Evolutionary conservation across 2,329 filamentous ascomycete genomes (phyloP).

Genomic region (Lachnellula willkommii): DNA sequence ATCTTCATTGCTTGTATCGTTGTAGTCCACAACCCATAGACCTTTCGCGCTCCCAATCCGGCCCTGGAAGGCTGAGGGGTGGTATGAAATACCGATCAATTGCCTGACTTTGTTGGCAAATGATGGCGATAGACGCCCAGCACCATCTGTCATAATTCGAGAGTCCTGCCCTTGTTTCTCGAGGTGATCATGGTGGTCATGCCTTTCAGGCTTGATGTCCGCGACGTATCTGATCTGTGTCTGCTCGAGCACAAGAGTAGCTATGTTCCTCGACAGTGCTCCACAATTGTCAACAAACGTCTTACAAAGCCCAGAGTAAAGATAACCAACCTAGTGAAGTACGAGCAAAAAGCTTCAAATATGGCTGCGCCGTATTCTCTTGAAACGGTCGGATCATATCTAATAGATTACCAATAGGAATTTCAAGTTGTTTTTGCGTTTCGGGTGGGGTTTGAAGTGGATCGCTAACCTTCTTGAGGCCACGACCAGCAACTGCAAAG

Average conservation of each 20-base stretch:
- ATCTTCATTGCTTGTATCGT: conserved; percentile 41
- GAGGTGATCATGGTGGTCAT: no score
- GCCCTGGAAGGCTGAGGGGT: conserved; percentile 62
- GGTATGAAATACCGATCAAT: conserved; percentile 43
- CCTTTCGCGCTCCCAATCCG: conserved; percentile 73
- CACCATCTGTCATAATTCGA: conserved; percentile 61
- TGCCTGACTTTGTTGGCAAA: conserved; percentile 50
- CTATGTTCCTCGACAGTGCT: conserved; percentile 42
- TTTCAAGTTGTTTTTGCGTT: conserved; percentile 41
- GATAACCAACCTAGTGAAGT: conserved; percentile 33
- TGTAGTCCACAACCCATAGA: conserved; percentile 61
- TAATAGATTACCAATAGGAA: no score
- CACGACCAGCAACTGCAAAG: conserved; percentile 48
- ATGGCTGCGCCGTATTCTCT: conserved; percentile 41
- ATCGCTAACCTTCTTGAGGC: background rate
- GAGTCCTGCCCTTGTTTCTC: no score
- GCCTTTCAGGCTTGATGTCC: conserved; percentile 16
- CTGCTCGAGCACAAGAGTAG: conserved; percentile 38
- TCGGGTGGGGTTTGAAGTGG: conserved; percentile 32
- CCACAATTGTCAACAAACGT: background rate
- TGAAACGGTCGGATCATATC: conserved; percentile 41
- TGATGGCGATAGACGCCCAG: conserved; percentile 57
- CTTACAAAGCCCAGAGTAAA: no score
- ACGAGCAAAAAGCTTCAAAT: conserved; percentile 54
- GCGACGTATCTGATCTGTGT: conserved; percentile 40